Base-by-base conservation (phyloP, 163 green algal genomes). In the Chlorella variabilis region DNA sequence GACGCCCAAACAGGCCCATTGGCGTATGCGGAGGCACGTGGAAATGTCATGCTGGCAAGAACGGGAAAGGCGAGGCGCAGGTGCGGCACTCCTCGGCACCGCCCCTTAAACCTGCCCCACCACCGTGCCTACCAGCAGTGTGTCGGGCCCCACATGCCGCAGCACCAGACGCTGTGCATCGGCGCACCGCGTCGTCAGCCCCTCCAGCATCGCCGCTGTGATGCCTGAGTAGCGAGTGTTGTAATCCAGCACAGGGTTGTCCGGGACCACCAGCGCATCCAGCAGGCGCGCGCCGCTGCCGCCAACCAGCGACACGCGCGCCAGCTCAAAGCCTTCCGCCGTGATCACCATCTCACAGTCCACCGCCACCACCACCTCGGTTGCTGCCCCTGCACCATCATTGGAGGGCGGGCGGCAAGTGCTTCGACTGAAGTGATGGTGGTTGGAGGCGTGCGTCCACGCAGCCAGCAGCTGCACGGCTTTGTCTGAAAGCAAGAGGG, bases 261-360 rank as follows among this genome's bases (percentile, higher is more conserved):
- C 54, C 4, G 96, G 96, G 80, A 94, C 48, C 48, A 98, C 93
- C 78, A 98, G 87, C 84, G 94, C 84, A 48, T 99, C 95, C 63
- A 97, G 81, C 74, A 98, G 82, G 67, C 95, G 87, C 58, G 83
- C 25, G 4, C 93, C 91, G 8, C 86, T 56, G 5, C 69, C 84
- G 23, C 91, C 89, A 20, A 98, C 86, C n/a, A 97, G 73, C 27
- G 90, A 94, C 21, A 93, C 85, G 42, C 94, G 87, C 8, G 95
- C 94, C 20, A 98, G 88, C 84, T 97, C 93, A 74, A 93, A 92
- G 2, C 92, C 91, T 2, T 68, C 75, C 5, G 69, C 80, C 6
- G 92, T 97, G 42, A 76, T 76, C 8, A 91, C 96, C 96, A 98
- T 98, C 86, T 98, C 95, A 69, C 95, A 98, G 82, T 98, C 95